Evolutionary conservation across 768 basidiomycete species (phyloP), one percentile per base, ranked within the genome.

Genomic region (Podaxis sp.): DNA sequence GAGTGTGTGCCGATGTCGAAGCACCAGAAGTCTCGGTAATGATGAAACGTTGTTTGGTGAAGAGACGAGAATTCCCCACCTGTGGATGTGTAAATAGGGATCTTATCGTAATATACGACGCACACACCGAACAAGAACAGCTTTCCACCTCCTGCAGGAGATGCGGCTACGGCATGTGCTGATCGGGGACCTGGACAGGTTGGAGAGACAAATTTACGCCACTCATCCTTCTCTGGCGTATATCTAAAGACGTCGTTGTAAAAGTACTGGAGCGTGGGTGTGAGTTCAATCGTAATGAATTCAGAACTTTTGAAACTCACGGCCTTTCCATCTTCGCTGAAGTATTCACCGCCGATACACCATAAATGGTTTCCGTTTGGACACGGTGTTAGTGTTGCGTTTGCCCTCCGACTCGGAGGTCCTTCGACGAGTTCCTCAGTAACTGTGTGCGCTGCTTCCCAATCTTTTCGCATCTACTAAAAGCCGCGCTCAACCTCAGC

Each of bases 221-320:
- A 96, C 78, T 96, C 94, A 66, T 95, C 87, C 85, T 93, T 93
- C 38, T 92, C 91, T 0, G 93, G 90, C 0, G 87, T 81, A 71
- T 95, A 95, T 21, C 94, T 80, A 71, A 88, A 95, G 0, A 93
- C 86, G 65, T 95, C 93, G 65, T 88, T 90, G 73, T 93, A 94
- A 72, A 93, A 92, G 69, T 92, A 84, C 89, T 91, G 53, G 2
- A 28, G 37, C 23, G 9, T 21, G 1, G 25, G n/a, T 21, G 56
- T 48, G 35, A 59, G 59, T 55, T 51, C 18, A n/a, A 35, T 10
- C 28, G n/a, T 25, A 2, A 42, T 35, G 25, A 47, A 1, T 50
- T 25, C n/a, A 27, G 32, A 51, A 25, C 38, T 46, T 59, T 9
- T 13, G 4, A 47, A 3, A 73, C 76, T 48, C 63, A 91, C 89